Evolutionary conservation across 805 yeast species (phyloP).

Genomic region (Candida multigemmis): DNA sequence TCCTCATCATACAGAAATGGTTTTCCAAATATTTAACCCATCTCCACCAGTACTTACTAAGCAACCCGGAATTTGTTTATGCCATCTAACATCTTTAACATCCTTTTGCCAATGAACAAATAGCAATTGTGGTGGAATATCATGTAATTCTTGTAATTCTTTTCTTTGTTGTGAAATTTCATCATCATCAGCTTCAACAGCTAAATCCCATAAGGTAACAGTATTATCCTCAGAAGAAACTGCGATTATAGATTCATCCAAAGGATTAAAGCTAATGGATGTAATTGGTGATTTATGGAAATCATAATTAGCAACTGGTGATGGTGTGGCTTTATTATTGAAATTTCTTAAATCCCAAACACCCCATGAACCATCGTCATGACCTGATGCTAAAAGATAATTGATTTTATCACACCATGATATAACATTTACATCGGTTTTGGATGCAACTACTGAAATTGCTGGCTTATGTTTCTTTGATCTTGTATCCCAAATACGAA

Average conservation of each 20-base stretch:
- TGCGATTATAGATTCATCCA: conserved; percentile 91
- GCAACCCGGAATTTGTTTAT: conserved; percentile 92
- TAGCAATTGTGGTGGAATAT: conserved; percentile 89
- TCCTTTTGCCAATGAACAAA: conserved; percentile 98
- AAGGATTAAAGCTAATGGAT: conserved; percentile 87
- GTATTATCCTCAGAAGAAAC: conserved; percentile 96
- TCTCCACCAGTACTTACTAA: conserved; percentile 92
- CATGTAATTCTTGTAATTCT: conserved; percentile 71
- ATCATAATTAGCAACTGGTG: conserved; percentile 90
- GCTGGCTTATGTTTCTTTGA: conserved; percentile 90
- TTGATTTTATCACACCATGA: conserved; percentile 89
- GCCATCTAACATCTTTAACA: conserved; percentile 98
- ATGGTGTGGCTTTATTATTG: conserved; percentile 44
- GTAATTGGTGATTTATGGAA: conserved; percentile 94
- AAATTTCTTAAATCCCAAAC: conserved; percentile 94
- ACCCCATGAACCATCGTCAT: conserved; percentile 96
- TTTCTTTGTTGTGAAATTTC: conserved; percentile 81
- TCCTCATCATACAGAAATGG: conserved; percentile 69
- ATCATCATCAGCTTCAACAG: conserved; percentile 98
- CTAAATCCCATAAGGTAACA: conserved; percentile 94
- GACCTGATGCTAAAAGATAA: conserved; percentile 88
- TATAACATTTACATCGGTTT: conserved; percentile 84
- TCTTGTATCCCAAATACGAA: conserved; percentile 95
- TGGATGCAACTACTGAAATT: conserved; percentile 69
- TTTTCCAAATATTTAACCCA: conserved; percentile 92